Evolutionary conservation across 1,284 basidiomycete species (phyloP), one percentile per base, ranked within the genome.

Genomic region (Ceratobasidium sp.): DNA sequence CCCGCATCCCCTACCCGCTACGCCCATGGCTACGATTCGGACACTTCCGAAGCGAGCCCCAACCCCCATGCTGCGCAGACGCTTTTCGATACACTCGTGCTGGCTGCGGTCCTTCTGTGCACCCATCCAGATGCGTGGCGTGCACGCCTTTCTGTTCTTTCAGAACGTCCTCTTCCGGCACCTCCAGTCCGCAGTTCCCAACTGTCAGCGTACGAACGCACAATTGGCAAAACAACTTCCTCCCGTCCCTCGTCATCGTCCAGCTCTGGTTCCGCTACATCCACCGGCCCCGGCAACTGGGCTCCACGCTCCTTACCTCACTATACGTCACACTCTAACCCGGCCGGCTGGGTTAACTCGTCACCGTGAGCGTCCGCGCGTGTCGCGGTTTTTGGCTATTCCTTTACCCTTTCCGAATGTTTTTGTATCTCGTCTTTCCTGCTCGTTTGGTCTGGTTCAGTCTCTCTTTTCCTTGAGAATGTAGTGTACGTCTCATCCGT

Each of bases 401-500:
- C 14, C 24, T 41, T 67, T 56, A 19, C 6, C 45, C 41, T 57
- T 57, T 41, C 11, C 36, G 36, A 22, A 41, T 69, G 33, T 47
- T 29, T 69, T 60, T 60, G 59, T 60, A 60, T 60, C n/a, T n/a
- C n/a, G n/a, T n/a, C n/a, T n/a, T n/a, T 48, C 41, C 54, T 56
- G 14, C 59, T 41, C 36, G 27, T 36, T 60, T 60, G 29, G 59
- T 11, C 44, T 60, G 44, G 59, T n/a, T n/a, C n/a, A n/a, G n/a
- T 44, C 36, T 33, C n/a, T 69, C 45, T 24, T 27, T 29, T 53
- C 41, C 41, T 60, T 41, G 66, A 69, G 66, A 69, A 69, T 69
- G 66, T 69, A 69, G 66, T 69, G 66, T 51, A 69, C 66, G 66
- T 69, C 66, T 69, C 66, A 53, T 9, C 66, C 41, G 41, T 29